These are phyloP conservation scores for Euphorbia pulcherrima DNA, from an alignment of 345 rosid species.

Conservation along the genomic window DNA sequence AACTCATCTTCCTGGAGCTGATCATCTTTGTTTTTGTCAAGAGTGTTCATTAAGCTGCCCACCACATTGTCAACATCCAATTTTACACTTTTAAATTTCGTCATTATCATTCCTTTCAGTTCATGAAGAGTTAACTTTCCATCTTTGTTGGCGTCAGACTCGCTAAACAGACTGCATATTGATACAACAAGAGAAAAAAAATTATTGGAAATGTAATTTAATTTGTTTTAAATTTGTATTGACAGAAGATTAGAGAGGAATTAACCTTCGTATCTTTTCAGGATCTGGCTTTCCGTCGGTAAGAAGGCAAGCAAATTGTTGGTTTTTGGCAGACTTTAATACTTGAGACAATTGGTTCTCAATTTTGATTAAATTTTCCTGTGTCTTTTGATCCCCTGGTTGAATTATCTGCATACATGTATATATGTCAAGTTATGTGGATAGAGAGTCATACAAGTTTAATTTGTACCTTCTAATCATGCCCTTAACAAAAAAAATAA, in stretches of 20 bases:
- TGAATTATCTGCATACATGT: slow-evolving; percentile 2
- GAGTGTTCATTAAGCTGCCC: slow-evolving; percentile 18
- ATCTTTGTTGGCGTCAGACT: slow-evolving; percentile 25
- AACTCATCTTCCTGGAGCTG: slow-evolving; percentile 33
- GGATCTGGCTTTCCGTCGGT: slow-evolving; percentile 18
- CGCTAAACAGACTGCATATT: slow-evolving; percentile 30
- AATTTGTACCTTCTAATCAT: too few relatives aligned
- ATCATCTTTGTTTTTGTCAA: slow-evolving; percentile 24
- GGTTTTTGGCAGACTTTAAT: not conserved
- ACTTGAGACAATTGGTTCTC: not conserved
- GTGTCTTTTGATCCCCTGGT: slow-evolving; percentile 1
- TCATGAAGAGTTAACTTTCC: slow-evolving; percentile 22
- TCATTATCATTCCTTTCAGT: slow-evolving; percentile 22
- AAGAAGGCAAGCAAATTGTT: slow-evolving; percentile 6
- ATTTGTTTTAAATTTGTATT: too few relatives aligned
- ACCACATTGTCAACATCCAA: slow-evolving; percentile 27
- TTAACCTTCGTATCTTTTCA: slow-evolving; percentile 8
- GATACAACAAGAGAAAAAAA: too few relatives aligned
- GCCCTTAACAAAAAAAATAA: too few relatives aligned
- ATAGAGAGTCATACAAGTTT: too few relatives aligned
- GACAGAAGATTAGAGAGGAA: too few relatives aligned
- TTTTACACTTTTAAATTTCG: slow-evolving; percentile 25
- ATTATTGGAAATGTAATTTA: too few relatives aligned
- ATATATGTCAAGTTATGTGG: too few relatives aligned
- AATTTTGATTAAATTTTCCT: not conserved